Percentiles rank a stretch among this genome's conserved stretches.
These are phyloP conservation scores for Aschersonia sp. DNA, from an alignment of 2,329 filamentous ascomycete species.

Conservation along the genomic window DNA sequence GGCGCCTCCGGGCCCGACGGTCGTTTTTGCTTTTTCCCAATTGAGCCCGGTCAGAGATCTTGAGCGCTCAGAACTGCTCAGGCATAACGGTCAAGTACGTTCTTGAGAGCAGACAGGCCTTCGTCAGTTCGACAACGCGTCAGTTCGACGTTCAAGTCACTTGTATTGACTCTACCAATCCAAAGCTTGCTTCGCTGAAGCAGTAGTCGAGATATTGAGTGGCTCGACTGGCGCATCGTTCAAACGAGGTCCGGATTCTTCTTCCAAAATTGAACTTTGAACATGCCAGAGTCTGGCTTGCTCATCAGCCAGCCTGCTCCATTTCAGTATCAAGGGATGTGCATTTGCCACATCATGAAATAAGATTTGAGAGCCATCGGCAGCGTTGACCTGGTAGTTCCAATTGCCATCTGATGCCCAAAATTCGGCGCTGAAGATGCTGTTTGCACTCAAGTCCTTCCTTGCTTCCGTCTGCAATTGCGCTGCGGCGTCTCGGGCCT, in stretches of 20 bases:
- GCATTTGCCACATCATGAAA: constrained; percentile 49
- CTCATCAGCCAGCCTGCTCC: constrained; percentile 28
- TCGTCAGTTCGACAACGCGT: not conserved
- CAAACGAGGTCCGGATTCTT: constrained; percentile 16
- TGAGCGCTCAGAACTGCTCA: too few species aligned
- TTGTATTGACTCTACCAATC: constrained; percentile 20
- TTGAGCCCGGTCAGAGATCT: too few species aligned
- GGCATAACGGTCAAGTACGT: too few species aligned
- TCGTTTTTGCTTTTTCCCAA: too few species aligned
- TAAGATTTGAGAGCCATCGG: constrained; percentile 27
- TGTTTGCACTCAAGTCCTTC: constrained; percentile 43
- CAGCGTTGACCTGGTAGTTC: constrained; percentile 40
- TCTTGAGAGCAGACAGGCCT: too few species aligned
- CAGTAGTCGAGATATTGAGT: constrained; percentile 8
- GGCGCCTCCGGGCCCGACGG: too few species aligned
- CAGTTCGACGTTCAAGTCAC: not conserved
- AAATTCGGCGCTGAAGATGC: constrained; percentile 50
- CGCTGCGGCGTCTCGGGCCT: constrained; percentile 9
- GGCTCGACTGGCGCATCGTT: constrained; percentile 14
- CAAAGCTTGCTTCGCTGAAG: constrained; percentile 16
- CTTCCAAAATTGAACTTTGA: constrained; percentile 16
- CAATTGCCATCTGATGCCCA: constrained; percentile 59
- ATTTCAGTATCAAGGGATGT: constrained; percentile 53
- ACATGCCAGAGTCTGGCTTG: constrained; percentile 20
- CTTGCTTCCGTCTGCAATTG: constrained; percentile 33